Evolutionary conservation across 306 rosid genomes (phyloP).

Genomic region (Quercus parvula): DNA sequence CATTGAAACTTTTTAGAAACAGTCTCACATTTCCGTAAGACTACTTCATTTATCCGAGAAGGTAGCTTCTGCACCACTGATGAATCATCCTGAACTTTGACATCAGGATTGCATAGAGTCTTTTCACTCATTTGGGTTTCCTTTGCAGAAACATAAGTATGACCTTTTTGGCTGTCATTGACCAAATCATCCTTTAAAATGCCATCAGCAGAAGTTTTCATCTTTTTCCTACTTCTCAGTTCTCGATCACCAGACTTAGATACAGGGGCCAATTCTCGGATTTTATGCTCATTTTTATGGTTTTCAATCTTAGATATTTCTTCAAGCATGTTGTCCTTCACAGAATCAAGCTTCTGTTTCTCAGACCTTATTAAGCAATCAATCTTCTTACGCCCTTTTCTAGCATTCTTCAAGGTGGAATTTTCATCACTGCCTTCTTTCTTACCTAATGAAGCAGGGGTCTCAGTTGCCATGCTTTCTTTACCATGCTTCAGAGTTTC

Average conservation of each 20-base stretch:
- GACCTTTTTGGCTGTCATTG: slow-evolving; percentile 11
- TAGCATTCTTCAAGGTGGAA: slow-evolving; percentile 23
- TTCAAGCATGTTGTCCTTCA: slow-evolving; percentile 21
- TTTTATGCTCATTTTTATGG: slow-evolving; percentile 22
- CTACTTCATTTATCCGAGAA: slow-evolving; percentile 21
- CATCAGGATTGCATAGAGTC: slow-evolving; percentile 18
- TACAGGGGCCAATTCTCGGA: slow-evolving; percentile 21
- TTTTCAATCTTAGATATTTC: slow-evolving; percentile 29
- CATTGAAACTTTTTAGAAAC: slow-evolving; percentile 39
- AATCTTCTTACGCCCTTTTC: slow-evolving; percentile 20
- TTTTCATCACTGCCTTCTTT: slow-evolving; percentile 27
- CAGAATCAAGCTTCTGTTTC: slow-evolving; percentile 31
- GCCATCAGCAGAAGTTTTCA: slow-evolving; percentile 26
- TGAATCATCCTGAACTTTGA: slow-evolving; percentile 21
- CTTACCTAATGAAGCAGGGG: slow-evolving; percentile 22
- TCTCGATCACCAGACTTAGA: slow-evolving; percentile 25
- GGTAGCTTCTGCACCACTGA: slow-evolving; percentile 29
- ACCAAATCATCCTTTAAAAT: slow-evolving; percentile 7
- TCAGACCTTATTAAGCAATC: slow-evolving; percentile 15
- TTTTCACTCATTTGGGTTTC: slow-evolving; percentile 23
- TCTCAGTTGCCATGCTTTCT: slow-evolving; percentile 7
- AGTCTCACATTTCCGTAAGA: slow-evolving; percentile 50
- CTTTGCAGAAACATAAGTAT: not conserved
- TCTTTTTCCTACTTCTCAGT: slow-evolving; percentile 31
- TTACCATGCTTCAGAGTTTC: slow-evolving; percentile 25